Evolutionary conservation across 495 filamentous ascomycete genomes (phyloP).

Genomic region (Clohesyomyces aquaticus): DNA sequence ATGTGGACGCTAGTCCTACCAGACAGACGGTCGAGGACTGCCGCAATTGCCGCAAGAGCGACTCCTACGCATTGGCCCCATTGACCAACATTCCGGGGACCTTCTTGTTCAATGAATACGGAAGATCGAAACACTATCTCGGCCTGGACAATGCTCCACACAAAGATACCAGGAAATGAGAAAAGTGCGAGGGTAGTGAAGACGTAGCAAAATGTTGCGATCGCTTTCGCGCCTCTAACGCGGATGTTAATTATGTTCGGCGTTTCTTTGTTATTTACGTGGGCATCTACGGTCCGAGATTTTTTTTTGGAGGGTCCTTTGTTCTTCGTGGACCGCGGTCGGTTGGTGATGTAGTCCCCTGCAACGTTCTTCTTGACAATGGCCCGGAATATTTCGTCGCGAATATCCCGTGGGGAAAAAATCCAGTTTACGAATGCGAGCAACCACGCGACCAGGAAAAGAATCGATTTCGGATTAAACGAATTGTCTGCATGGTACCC

Average conservation of each 20-base stretch:
- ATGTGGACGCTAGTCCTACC: no score
- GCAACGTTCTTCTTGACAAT: background rate
- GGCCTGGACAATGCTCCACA: background rate
- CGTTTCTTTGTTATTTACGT: background rate
- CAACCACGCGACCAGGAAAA: background rate
- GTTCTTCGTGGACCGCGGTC: background rate
- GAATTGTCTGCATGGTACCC: background rate
- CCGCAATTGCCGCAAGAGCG: background rate
- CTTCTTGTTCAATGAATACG: background rate
- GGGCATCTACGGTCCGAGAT: background rate
- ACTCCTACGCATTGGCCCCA: background rate
- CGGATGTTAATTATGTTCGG: background rate
- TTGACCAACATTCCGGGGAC: conserved; percentile 4
- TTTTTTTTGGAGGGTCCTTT: background rate
- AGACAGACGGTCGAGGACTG: background rate
- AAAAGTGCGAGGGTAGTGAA: background rate
- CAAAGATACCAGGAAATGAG: background rate
- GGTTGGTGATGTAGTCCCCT: background rate
- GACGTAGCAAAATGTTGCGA: background rate
- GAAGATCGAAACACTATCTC: background rate
- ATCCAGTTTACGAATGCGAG: background rate
- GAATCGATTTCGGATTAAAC: background rate
- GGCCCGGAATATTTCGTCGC: background rate
- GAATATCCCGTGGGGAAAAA: background rate
- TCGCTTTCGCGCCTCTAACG: background rate